phyloP scores from a whole-genome alignment of 768 basidiomycete species.

The Sporobolomyces phaffii region DNA sequence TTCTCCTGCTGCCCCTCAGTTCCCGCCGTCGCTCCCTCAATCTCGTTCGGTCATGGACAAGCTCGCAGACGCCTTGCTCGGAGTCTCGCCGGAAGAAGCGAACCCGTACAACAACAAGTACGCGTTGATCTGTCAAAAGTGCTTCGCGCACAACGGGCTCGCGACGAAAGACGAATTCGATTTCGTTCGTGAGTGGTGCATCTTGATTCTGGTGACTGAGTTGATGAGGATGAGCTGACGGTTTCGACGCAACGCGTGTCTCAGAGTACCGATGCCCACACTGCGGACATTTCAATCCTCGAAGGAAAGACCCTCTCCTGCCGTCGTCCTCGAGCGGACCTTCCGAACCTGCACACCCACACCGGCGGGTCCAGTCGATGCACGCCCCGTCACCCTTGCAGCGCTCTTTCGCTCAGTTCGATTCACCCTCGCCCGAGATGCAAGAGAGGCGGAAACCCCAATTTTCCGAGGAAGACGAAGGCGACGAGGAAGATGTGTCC shows the following conservation, averaged over 20 bases:
- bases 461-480: background rate
- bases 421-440: background rate
- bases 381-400: slow-evolving; percentile 16
- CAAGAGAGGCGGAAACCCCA: background rate
- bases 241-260: no score
- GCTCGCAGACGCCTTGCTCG: slow-evolving; percentile 75
- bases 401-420: background rate
- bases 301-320: background rate
- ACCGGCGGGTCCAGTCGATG: slow-evolving; percentile 30
- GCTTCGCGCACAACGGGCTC: slow-evolving; percentile 81
- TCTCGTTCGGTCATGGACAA: slow-evolving; percentile 77
- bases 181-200: slow-evolving; percentile 71
- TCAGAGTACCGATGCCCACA: slow-evolving; percentile 80
- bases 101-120: slow-evolving; percentile 55
- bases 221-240: no score
- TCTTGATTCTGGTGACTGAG: no score
- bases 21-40: slow-evolving; percentile 52
- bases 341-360: background rate
- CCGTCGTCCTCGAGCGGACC: background rate
- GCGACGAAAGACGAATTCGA: slow-evolving; percentile 76
- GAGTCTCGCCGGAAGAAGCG: slow-evolving; percentile 57
- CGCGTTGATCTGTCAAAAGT: slow-evolving; percentile 80
- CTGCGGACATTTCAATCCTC: slow-evolving; percentile 71
- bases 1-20: slow-evolving; percentile 21
- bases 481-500: background rate